phyloP scores from a whole-genome alignment of 148 eudicot genomes.

The Heliosperma pusillum region DNA sequence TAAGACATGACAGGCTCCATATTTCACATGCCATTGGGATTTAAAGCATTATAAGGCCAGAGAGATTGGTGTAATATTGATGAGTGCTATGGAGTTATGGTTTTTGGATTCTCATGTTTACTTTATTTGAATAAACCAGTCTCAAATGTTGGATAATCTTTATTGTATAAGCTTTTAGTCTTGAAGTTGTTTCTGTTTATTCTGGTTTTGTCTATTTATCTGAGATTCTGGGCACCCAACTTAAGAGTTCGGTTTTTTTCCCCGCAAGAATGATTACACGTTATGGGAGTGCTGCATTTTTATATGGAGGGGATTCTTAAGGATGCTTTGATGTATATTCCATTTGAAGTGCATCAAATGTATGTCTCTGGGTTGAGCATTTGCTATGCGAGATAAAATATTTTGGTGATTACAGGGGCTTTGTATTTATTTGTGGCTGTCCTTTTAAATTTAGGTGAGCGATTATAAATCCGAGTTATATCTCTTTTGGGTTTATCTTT shows the following conservation, averaged over 20 bases:
- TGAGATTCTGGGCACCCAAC: constrained; percentile 15
- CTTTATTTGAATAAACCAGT: constrained; percentile 18
- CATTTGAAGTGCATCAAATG: constrained; percentile 4
- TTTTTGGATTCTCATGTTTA: constrained; percentile 22
- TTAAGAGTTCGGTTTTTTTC: constrained; percentile 10
- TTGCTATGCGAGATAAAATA: constrained; percentile 4
- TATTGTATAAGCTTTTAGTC: constrained; percentile 17
- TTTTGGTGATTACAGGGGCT: no score
- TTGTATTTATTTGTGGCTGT: background rate
- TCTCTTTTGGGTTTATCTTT: background rate
- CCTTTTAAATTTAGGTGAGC: background rate
- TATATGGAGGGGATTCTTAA: constrained; percentile 14
- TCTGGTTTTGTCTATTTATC: constrained; percentile 17
- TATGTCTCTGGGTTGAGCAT: background rate
- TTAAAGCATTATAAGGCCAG: constrained; percentile 22
- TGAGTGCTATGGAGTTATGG: constrained; percentile 23
- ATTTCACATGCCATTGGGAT: constrained; percentile 24
- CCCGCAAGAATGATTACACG: constrained; percentile 3
- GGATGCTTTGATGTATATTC: constrained; percentile 7
- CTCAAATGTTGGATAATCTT: constrained; percentile 24
- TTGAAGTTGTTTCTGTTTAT: constrained; percentile 15
- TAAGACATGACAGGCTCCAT: constrained; percentile 18
- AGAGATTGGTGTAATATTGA: constrained; percentile 25
- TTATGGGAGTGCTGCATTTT: constrained; percentile 16
- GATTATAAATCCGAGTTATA: background rate